Conservation (phyloP, 1,284 basidiomycete species). For the Tilletia indica region DNA sequence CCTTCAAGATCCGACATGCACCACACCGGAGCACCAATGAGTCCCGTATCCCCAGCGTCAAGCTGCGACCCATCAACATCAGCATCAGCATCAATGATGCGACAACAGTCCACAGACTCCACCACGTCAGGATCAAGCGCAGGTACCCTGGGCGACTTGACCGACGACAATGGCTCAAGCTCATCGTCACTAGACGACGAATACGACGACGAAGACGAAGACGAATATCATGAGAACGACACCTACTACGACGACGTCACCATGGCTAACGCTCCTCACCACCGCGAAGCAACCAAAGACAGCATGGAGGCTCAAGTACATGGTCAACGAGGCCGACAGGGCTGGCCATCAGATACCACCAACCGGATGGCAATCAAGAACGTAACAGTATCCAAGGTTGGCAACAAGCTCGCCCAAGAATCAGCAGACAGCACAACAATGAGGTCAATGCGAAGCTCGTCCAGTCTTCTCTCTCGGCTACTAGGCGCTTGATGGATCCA, state of each 20-base stretch:
- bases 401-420: slow-evolving; percentile 46
- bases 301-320: slow-evolving; percentile 12
- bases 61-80: slow-evolving; percentile 18
- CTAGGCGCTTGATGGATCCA: slow-evolving; percentile 27
- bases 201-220: slow-evolving; percentile 40
- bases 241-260: slow-evolving; percentile 37
- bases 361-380: slow-evolving; percentile 37
- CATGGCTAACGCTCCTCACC: slow-evolving; percentile 30
- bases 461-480: slow-evolving; percentile 44
- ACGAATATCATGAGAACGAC: slow-evolving; percentile 40
- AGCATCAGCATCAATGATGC: slow-evolving; percentile 33
- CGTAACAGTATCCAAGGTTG: slow-evolving; percentile 19
- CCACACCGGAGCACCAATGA: slow-evolving; percentile 23
- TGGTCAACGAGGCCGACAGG: neutral
- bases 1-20: slow-evolving; percentile 14
- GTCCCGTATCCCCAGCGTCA: slow-evolving; percentile 19
- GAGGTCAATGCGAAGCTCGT: slow-evolving; percentile 43
- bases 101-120: slow-evolving; percentile 36
- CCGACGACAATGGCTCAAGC: slow-evolving; percentile 53
- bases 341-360: neutral
- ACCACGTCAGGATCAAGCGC: slow-evolving; percentile 34
- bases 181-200: slow-evolving; percentile 50
- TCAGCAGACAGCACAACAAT: slow-evolving; percentile 33
- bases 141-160: slow-evolving; percentile 50
- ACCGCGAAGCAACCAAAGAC: slow-evolving; percentile 23